A percentile compares a stretch with the other conserved stretches of the same genome.
Conservation (phyloP, 2,329 filamentous ascomycete species). For the Fusarium nodosum region DNA sequence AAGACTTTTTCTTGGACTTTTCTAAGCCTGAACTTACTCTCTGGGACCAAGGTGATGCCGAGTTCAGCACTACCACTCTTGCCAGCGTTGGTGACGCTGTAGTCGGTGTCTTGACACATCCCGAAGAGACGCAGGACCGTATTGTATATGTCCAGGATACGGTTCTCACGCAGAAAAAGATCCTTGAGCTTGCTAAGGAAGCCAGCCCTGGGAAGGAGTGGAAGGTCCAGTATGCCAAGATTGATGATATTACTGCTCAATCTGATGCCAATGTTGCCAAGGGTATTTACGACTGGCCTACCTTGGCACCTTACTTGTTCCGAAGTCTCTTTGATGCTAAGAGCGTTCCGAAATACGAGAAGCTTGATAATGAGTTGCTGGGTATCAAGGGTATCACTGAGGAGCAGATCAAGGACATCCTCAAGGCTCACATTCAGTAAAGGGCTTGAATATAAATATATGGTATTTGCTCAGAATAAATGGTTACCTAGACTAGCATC, state of each 20-base stretch:
- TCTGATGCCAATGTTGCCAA: constrained; percentile 52
- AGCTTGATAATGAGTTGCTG: constrained; percentile 60
- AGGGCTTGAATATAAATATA: fast-evolving
- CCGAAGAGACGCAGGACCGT: constrained; percentile 67
- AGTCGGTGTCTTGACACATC: constrained; percentile 62
- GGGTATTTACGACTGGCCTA: constrained; percentile 49
- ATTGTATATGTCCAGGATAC: constrained; percentile 61
- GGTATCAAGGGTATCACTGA: constrained; percentile 60
- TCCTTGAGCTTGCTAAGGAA: constrained; percentile 63
- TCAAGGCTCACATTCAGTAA: constrained; percentile 44
- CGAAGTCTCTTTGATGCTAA: constrained; percentile 51
- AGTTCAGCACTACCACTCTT: constrained; percentile 64
- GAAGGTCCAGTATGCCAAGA: constrained; percentile 57
- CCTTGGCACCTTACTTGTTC: constrained; percentile 53
- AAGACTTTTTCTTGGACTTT: constrained; percentile 61
- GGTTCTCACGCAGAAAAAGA: constrained; percentile 60
- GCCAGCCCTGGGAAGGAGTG: constrained; percentile 62
- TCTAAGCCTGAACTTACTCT: constrained; percentile 57
- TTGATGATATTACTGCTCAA: constrained; percentile 48
- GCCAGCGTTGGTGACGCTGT: constrained; percentile 62
- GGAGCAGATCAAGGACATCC: constrained; percentile 55
- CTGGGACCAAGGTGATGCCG: constrained; percentile 64
- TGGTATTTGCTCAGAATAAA: background rate
- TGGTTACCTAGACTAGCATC: background rate
- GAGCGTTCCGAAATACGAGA: constrained; percentile 54